These are phyloP conservation scores for Trypanosomatidae sp. DNA, from an alignment of 208 protist species.

Conservation along the genomic window DNA sequence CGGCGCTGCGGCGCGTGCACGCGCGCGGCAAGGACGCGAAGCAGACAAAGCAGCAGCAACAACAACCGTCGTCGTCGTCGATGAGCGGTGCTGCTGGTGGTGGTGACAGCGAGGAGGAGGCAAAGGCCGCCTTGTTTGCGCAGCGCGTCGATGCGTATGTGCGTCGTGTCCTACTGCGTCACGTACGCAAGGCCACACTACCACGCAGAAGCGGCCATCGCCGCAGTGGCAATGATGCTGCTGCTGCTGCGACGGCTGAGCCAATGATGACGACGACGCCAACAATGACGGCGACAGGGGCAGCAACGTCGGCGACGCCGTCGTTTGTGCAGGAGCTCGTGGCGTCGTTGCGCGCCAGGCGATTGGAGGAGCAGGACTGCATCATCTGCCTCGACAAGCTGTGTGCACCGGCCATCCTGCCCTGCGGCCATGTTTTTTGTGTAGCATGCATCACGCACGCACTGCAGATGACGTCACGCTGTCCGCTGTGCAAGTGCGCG, in stretches of 20 bases:
- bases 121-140: too few species aligned
- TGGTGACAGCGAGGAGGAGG: too few species aligned
- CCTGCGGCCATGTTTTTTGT: constrained; percentile 76
- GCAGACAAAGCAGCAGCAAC: too few species aligned
- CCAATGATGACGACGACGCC: background rate
- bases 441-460: constrained; percentile 39
- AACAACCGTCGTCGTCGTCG: too few species aligned
- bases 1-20: constrained; percentile 16
- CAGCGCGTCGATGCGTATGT: too few species aligned
- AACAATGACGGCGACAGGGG: constrained; percentile 1
- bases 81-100: too few species aligned
- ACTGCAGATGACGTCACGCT: constrained; percentile 15
- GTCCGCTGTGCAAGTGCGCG: constrained; percentile 38
- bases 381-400: constrained; percentile 63
- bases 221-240: background rate
- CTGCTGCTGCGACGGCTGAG: background rate
- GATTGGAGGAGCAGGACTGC: constrained; percentile 37
- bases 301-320: too few species aligned
- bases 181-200: background rate
- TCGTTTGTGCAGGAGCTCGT: constrained; percentile 44
- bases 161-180: too few species aligned
- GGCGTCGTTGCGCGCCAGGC: constrained; percentile 16
- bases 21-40: too few species aligned
- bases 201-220: background rate
- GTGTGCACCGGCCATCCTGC: constrained; percentile 37